Percentiles rank a stretch among this genome's conserved stretches.
phyloP scores from a whole-genome alignment of 2,329 filamentous ascomycete species.

The Diaporthe sp. region DNA sequence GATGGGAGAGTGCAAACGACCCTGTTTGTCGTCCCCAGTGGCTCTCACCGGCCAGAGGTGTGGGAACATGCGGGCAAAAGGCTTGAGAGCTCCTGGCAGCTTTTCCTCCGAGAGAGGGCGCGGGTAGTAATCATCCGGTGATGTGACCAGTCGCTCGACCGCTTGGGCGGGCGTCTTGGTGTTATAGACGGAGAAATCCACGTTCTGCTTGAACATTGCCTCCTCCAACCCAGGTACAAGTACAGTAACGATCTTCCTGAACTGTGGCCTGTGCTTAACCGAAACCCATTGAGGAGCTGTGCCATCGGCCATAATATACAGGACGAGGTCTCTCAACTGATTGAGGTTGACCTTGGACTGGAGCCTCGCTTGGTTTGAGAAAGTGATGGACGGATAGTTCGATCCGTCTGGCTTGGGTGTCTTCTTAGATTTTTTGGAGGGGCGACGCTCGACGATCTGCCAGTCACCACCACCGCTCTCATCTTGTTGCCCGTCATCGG shows the following conservation, averaged over 20 bases:
- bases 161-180: constrained; percentile 42
- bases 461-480: constrained; percentile 52
- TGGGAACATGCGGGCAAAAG: constrained; percentile 84
- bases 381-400: constrained; percentile 69
- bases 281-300: constrained; percentile 73
- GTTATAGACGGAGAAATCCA: constrained; percentile 61
- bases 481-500: constrained; percentile 33
- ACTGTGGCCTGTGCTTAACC: constrained; percentile 70
- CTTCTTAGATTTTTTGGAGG: constrained; percentile 71
- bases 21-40: constrained; percentile 84
- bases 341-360: constrained; percentile 71
- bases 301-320: constrained; percentile 76
- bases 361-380: constrained; percentile 67
- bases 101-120: constrained; percentile 60
- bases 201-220: constrained; percentile 81
- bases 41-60: constrained; percentile 91
- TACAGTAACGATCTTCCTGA: constrained; percentile 84
- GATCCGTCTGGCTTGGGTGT: constrained; percentile 63
- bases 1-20: constrained; percentile 87
- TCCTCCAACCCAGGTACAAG: constrained; percentile 94
- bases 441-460: constrained; percentile 61
- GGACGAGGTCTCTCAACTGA: constrained; percentile 70
- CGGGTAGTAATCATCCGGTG: constrained; percentile 71
- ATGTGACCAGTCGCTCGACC: constrained; percentile 50
- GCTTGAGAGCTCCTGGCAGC: constrained; percentile 66